Conservation (phyloP, 2,329 filamentous ascomycete species). For the Fusarium nurragi region DNA sequence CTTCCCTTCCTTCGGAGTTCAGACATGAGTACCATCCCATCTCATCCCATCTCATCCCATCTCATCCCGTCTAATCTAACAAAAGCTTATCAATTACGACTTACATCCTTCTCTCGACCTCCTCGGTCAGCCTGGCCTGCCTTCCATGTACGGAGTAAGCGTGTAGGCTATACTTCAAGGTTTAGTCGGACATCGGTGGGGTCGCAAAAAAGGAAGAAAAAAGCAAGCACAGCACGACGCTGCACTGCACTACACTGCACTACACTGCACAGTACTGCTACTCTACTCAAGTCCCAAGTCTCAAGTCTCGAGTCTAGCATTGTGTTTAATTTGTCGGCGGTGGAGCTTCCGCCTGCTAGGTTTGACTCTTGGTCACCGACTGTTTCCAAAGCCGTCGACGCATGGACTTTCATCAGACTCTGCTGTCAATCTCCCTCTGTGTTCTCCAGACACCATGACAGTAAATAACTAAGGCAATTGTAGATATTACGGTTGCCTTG, state of each 20-base stretch:
- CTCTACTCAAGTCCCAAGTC: not conserved
- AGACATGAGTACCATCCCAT: not conserved
- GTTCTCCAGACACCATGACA: not conserved
- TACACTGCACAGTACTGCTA: not conserved
- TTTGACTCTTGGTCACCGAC: conserved; percentile 12
- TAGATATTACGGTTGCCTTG: not conserved
- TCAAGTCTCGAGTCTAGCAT: not conserved
- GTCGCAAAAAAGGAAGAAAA: not conserved
- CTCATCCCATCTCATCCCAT: not conserved
- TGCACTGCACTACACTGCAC: not conserved
- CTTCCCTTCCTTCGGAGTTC: not conserved
- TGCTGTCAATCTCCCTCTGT: not conserved
- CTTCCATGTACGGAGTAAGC: no score
- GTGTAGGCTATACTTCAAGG: not conserved
- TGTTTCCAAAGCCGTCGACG: conserved; percentile 8
- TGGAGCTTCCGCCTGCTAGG: not conserved
- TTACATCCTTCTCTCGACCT: not conserved
- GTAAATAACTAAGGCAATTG: not conserved
- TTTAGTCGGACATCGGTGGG: not conserved
- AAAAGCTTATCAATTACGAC: not conserved
- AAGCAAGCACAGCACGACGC: not conserved
- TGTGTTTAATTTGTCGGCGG: not conserved
- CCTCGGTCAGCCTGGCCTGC: not conserved
- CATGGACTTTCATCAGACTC: not conserved
- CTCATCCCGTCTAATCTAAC: not conserved